Base-by-base conservation (phyloP, 768 basidiomycete species). In the Auriculariales sp. region DNA sequence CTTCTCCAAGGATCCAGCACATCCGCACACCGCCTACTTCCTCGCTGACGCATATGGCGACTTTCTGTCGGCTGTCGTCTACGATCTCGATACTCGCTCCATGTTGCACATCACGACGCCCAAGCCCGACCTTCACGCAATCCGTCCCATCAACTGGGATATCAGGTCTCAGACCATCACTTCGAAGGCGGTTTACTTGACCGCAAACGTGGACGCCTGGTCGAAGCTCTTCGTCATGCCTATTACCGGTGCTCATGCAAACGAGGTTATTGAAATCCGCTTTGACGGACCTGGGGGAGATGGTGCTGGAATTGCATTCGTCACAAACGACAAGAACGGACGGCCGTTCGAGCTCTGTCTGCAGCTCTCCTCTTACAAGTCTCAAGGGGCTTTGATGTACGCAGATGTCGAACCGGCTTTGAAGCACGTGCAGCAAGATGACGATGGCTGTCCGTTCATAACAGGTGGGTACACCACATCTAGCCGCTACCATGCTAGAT, bases 201-300 rank as follows among this genome's bases (percentile, higher is more conserved):
- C 47, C 0, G 67, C 66, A 6, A 71, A 71, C 46, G 61, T 66
- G 28, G 68, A 69, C 19, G 69, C 69, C 3, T 71, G 65, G 61
- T 57, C 49, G 42, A 56, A 52, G 27, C 46, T 65, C 35, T 60
- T 61, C 54, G 53, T 59, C 4, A 57, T 59, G 59, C 64, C 62
- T 6, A 56, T 68, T 35, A 56, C 27, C 3, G 68, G 64, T 29
- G 52, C 54, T 4, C 52, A 60, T 27, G 58, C 57, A 47, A 56
- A 61, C 27, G 53, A 53, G 3, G 59, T 69, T 28, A 49, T 67
- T 22, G 64, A 67, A 53, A 59, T 67, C 34, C 25, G 30, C 3
- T 67, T 60, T 53, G 7, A 53, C 4, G 35, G 28, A 19, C 14
- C 24, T 9, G 39, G 39, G 4, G 39, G 12, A 10, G 39, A 44